Evolutionary conservation across 139 green algal genomes (phyloP).

Genomic region (Chlorella sp.): DNA sequence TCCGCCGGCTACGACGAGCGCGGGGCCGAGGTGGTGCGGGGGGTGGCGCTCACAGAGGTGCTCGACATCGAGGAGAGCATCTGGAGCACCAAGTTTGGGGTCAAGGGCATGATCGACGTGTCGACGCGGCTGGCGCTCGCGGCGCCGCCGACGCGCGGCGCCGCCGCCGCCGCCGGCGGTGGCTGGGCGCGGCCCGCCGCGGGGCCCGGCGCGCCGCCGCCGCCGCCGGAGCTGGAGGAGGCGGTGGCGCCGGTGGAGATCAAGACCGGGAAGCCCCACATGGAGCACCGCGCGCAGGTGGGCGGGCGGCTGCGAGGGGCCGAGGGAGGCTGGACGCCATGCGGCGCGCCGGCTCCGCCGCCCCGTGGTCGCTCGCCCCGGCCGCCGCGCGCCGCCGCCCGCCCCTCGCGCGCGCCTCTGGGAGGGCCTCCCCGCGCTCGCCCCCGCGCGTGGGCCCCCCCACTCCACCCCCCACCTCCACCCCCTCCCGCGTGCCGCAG

Average conservation of each 20-base stretch:
- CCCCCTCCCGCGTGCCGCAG: too few relatives aligned
- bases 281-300: conserved; percentile 76
- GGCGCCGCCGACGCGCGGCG: not conserved
- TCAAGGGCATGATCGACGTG: conserved; percentile 95
- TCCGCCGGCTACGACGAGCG: not conserved
- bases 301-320: too few relatives aligned
- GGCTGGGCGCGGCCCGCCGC: conserved; percentile 14
- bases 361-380: too few relatives aligned
- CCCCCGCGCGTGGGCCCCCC: too few relatives aligned
- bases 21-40: not conserved
- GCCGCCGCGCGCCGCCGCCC: too few relatives aligned
- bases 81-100: conserved; percentile 83
- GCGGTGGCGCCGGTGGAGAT: conserved; percentile 90
- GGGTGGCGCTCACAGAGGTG: conserved; percentile 55
- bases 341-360: too few relatives aligned
- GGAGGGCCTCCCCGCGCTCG: too few relatives aligned
- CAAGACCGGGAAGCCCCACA: conserved; percentile 84
- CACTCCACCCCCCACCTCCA: too few relatives aligned
- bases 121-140: too few relatives aligned
- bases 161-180: not conserved
- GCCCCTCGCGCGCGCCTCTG: too few relatives aligned
- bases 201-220: not conserved
- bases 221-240: not conserved
- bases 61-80: conserved; percentile 95
- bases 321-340: too few relatives aligned